A percentile compares a stretch with the other conserved stretches of the same genome.
These are phyloP conservation scores for Alternaria alternata DNA, from an alignment of 2,329 filamentous ascomycete species.

Conservation along the genomic window DNA sequence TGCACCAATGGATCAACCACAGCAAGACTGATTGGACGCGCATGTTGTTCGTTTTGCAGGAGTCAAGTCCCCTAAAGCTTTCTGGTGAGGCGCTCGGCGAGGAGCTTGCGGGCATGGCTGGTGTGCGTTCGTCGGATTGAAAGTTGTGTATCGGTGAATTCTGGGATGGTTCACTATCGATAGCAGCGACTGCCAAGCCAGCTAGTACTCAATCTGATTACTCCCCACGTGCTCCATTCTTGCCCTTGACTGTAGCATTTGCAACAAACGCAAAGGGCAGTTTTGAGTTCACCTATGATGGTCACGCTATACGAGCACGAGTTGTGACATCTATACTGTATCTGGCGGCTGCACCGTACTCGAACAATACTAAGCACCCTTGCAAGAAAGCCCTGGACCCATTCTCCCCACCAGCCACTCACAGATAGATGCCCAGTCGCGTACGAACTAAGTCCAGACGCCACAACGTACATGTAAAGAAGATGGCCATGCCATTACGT, in stretches of 20 bases:
- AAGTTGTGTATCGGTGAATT: not conserved
- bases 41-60: conserved; percentile 51
- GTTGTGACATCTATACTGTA: conserved; percentile 16
- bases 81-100: conserved; percentile 45
- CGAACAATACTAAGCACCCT: conserved; percentile 42
- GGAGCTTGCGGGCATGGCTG: conserved; percentile 47
- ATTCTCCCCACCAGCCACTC: conserved; percentile 38
- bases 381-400: conserved; percentile 14
- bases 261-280: conserved; percentile 8
- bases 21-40: conserved; percentile 45
- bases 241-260: conserved; percentile 8
- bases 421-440: conserved; percentile 26
- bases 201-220: conserved; percentile 22
- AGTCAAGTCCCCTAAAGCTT: conserved; percentile 45
- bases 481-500: conserved; percentile 37
- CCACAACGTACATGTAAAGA: conserved; percentile 19
- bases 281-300: conserved; percentile 2
- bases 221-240: conserved; percentile 22
- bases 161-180: not conserved
- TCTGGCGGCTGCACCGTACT: conserved; percentile 15
- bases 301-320: not conserved
- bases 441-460: conserved; percentile 9
- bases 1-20: conserved; percentile 52
- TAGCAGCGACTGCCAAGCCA: conserved; percentile 28
- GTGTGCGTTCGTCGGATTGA: conserved; percentile 47